phyloP scores from a whole-genome alignment of 139 green algal genomes.

The Chlamydomonas eustigma region DNA sequence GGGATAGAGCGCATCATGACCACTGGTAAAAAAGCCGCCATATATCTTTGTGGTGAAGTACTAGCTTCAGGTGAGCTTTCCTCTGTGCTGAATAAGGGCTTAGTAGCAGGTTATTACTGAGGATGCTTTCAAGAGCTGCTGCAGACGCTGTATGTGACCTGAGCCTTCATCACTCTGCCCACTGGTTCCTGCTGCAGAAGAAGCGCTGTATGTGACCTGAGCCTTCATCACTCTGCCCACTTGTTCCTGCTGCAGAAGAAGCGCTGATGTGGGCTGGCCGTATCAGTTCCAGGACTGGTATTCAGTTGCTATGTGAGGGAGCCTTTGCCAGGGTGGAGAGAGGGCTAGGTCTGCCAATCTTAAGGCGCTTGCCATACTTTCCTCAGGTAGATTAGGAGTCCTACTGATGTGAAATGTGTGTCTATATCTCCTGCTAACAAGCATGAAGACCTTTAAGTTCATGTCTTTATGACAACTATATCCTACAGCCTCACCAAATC shows the following conservation, averaged over 20 bases:
- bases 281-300: conserved; percentile 57
- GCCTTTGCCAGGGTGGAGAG: conserved; percentile 73
- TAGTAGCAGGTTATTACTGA: too few relatives aligned
- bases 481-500: too few relatives aligned
- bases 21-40: conserved; percentile 32
- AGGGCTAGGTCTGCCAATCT: conserved; percentile 54
- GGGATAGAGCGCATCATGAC: conserved; percentile 37
- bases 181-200: background rate
- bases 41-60: conserved; percentile 69
- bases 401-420: too few relatives aligned
- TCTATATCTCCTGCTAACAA: too few relatives aligned
- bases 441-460: too few relatives aligned
- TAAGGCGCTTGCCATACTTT: conserved; percentile 78
- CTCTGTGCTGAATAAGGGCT: background rate
- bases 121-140: background rate
- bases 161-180: background rate
- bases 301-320: conserved; percentile 67
- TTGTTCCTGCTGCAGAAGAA: conserved; percentile 18
- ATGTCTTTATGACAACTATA: too few relatives aligned
- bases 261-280: conserved; percentile 47
- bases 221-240: background rate
- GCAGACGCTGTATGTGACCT: too few relatives aligned
- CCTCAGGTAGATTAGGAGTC: conserved; percentile 64
- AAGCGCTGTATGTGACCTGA: too few relatives aligned
- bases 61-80: conserved; percentile 9